Evolutionary conservation across 2,329 filamentous ascomycete species (phyloP), one percentile per base, ranked within the genome.

Genomic region (Neofusicoccum ribis): DNA sequence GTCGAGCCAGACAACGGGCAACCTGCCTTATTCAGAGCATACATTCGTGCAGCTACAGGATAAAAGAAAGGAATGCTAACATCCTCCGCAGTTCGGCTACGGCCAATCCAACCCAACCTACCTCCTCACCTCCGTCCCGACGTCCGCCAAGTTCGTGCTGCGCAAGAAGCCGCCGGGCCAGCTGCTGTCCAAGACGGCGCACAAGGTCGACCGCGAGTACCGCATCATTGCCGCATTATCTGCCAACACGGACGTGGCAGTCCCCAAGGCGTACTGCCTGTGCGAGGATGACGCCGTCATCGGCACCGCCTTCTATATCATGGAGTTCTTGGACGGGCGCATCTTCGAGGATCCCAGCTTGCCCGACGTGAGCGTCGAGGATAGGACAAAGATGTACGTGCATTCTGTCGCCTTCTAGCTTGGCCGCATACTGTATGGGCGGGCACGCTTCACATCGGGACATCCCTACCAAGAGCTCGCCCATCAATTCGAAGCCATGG

Each of bases 101-200:
- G 95, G 95, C 67, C 95, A 98, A 81, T 97, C 92, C 66, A 99
- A 98, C 77, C 95, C 95, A 50, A 99, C 95, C 2, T 99, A 98
- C 81, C 92, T 94, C 73, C 84, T 98, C 73, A 96, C 89, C 15
- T 88, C 88, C 61, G 52, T 17, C 9, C 83, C 87, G 69, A 84
- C 88, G 74, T 87, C 88, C 60, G 78, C 82, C 70, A 88, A 89
- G 74, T 97, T 89, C 80, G 95, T 99, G 39, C 86, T 98, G 82
- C 92, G 95, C 77, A 98, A 99, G 86, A 98, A 98, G 81, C 95
- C 95, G 0, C 94, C 95, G n/a, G 95, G 95, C 69, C 88, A 90
- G 80, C 89, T 99, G 44, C 85, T 98, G 58, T 97, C 92, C 72
- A 92, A 93, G 81, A 94, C 94, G 2, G 95, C 95, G 9, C 95